Evolutionary conservation across 768 basidiomycete genomes (phyloP).

Genomic region (Calvatia gigantea): DNA sequence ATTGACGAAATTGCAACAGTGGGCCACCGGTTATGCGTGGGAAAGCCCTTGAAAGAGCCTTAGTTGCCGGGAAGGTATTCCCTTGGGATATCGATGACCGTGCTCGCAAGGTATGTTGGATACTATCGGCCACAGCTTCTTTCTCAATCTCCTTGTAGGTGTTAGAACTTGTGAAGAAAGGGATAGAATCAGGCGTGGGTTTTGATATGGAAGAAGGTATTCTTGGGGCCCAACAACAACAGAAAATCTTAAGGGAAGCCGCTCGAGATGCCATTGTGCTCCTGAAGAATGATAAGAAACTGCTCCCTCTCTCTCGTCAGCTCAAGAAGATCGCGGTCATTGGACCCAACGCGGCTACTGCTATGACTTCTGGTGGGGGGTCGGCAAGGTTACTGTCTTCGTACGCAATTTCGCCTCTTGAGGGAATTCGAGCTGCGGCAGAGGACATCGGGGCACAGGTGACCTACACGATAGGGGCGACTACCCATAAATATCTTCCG

Average conservation of each 20-base stretch:
- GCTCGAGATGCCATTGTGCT: conserved; percentile 56
- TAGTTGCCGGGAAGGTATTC: conserved; percentile 40
- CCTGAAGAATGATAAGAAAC: conserved; percentile 51
- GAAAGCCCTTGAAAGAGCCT: conserved; percentile 35
- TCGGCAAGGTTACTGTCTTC: conserved; percentile 49
- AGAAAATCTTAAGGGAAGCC: conserved; percentile 44
- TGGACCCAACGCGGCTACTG: conserved; percentile 56
- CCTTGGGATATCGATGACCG: conserved; percentile 37
- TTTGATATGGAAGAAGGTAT: conserved; percentile 48
- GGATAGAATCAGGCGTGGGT: conserved; percentile 48
- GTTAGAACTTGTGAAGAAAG: conserved; percentile 42
- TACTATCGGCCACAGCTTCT: not conserved
- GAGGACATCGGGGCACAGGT: conserved; percentile 43
- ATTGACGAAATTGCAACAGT: conserved; percentile 30
- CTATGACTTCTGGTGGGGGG: conserved; percentile 56
- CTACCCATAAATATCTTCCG: conserved; percentile 46
- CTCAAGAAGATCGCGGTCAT: conserved; percentile 53
- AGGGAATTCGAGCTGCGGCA: conserved; percentile 46
- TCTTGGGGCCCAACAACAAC: conserved; percentile 43
- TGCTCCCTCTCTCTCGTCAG: conserved; percentile 44
- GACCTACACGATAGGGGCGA: conserved; percentile 40
- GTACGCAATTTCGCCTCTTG: conserved; percentile 53
- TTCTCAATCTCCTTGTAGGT: conserved; percentile 28
- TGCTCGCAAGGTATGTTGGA: conserved; percentile 26
- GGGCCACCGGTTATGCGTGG: conserved; percentile 50